Base-by-base conservation (phyloP, 164 flowering plant species). In the Chimonanthus salicifolius region DNA sequence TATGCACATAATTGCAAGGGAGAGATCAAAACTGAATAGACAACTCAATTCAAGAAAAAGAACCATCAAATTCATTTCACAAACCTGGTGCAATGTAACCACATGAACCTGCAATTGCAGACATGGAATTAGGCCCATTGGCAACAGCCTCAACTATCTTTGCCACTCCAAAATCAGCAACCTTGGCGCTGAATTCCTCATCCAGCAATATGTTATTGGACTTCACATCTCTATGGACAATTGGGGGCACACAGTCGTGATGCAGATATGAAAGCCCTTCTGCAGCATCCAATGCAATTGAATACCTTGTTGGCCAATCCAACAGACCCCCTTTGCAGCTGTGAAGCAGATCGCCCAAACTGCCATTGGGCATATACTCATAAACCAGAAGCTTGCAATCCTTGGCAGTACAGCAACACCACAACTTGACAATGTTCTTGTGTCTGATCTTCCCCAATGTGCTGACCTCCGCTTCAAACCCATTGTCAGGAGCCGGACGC, bases 11-110 rank as follows among this genome's bases (percentile, higher is more conserved):
- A 11, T 4, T 54, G 16, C 15, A 11, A 54, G 11, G n/a, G 16
- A 54, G 51, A 33, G 72, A 51, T 50, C 44, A 20, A 63, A 63
- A 20, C 11, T 9, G 21, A 11, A 63, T 33, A 33, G 11, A 63
- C 6, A 63, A 20, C 3, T n/a, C 60, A 58, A 47, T 44, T 13
- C 60, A 7, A 72, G 62, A 3, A 21, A 6, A 6, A 47, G 48
- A 67, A 33, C 47, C 10, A 7, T n/a, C 3, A 11, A 67, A 7
- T 11, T 67, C n/a, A 68, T 10, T 16, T 68, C 6, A 49, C 79
- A 49, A 64, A 90, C 96, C 96, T 85, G 93, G 96, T 75, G 96
- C 96, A 71, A 90, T 90, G 75, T 89, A 91, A 54, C 96, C 93
- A 71, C 87, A 89, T 3, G 96, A 91, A 51, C 96, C 96, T 2